Evolutionary conservation across 2,329 filamentous ascomycete genomes (phyloP).

Genomic region (Exophiala sp.): DNA sequence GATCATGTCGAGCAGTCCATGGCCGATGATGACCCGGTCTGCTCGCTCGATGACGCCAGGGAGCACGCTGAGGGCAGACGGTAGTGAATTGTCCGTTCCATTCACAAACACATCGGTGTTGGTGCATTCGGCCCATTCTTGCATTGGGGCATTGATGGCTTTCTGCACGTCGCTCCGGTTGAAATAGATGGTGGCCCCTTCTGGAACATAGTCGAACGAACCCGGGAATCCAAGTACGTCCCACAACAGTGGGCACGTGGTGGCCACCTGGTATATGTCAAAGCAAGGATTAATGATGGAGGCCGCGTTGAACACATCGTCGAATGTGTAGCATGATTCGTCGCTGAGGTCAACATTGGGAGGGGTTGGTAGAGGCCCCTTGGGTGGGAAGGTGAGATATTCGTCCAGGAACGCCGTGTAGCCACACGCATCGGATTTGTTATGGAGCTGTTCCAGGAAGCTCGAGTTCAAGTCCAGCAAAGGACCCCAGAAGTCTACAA

Average conservation of each 20-base stretch:
- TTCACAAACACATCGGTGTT: constrained; percentile 43
- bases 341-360: constrained; percentile 43
- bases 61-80: constrained; percentile 53
- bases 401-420: constrained; percentile 44
- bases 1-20: constrained; percentile 65
- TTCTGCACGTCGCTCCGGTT: constrained; percentile 63
- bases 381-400: constrained; percentile 61
- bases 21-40: constrained; percentile 65
- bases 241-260: constrained; percentile 64
- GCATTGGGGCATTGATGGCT: constrained; percentile 58
- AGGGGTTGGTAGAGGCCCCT: constrained; percentile 51
- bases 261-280: constrained; percentile 66
- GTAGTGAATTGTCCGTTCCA: constrained; percentile 41
- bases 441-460: constrained; percentile 39
- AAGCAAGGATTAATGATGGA: constrained; percentile 67
- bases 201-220: constrained; percentile 57
- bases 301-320: constrained; percentile 51
- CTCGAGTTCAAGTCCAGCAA: constrained; percentile 43
- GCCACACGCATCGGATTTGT: constrained; percentile 41
- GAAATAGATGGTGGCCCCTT: constrained; percentile 61
- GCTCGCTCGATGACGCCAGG: constrained; percentile 68
- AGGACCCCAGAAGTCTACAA: constrained; percentile 39
- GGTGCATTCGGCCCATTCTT: constrained; percentile 55
- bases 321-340: constrained; percentile 54
- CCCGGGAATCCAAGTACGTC: constrained; percentile 65